These are phyloP conservation scores for Kodamaea hsintzibuensis DNA, from an alignment of 805 yeast species.

Conservation along the genomic window DNA sequence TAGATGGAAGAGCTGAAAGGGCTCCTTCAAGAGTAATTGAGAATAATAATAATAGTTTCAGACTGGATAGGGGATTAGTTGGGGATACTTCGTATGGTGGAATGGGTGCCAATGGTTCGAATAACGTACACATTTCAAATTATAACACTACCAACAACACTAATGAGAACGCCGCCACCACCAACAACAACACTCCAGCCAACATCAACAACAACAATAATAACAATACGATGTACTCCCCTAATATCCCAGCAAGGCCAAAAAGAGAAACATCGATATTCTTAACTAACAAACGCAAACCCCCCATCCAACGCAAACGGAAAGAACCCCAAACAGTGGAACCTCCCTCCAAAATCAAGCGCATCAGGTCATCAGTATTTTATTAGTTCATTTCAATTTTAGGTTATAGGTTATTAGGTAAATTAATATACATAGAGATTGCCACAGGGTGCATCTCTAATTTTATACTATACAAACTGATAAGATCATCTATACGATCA, in stretches of 20 bases:
- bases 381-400: background rate
- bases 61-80: background rate
- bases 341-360: constrained; percentile 18
- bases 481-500: too few species aligned
- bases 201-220: background rate
- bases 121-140: background rate
- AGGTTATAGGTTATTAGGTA: background rate
- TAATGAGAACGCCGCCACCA: background rate
- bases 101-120: background rate
- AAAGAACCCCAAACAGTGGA: constrained; percentile 2
- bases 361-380: constrained; percentile 17
- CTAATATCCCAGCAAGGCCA: background rate
- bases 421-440: constrained; percentile 9
- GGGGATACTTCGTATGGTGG: background rate
- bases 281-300: constrained; percentile 12
- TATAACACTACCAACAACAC: too few species aligned
- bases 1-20: background rate
- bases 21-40: background rate
- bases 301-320: constrained; percentile 6
- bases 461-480: background rate
- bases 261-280: constrained; percentile 15
- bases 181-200: background rate
- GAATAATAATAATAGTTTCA: too few species aligned
- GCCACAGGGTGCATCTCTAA: background rate
- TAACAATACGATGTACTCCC: background rate